These are phyloP conservation scores for Saksenaea oblongispora DNA, from an alignment of 371 early-diverging fungal species.

Conservation along the genomic window DNA sequence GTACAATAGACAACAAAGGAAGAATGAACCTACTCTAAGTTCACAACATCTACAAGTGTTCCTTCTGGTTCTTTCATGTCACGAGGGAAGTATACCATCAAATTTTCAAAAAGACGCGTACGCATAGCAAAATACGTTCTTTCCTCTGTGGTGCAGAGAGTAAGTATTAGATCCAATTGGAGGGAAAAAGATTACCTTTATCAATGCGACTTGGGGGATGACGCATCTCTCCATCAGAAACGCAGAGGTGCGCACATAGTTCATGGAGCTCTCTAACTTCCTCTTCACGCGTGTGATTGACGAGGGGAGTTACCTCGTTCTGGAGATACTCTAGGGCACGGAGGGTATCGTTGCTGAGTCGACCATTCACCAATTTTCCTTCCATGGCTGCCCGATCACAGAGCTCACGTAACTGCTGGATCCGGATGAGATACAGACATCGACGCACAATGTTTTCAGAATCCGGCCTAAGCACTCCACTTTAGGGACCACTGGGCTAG, in stretches of 20 bases:
- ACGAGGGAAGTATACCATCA: conserved; percentile 78
- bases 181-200: neutral
- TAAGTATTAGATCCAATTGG: neutral
- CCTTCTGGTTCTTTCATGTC: conserved; percentile 80
- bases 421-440: conserved; percentile 64
- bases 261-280: conserved; percentile 70
- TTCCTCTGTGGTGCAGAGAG: neutral
- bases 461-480: conserved; percentile 60
- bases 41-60: conserved; percentile 73
- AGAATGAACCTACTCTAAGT: conserved; percentile 26
- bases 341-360: conserved; percentile 29
- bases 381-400: conserved; percentile 30
- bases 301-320: conserved; percentile 60
- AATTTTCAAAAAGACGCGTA: conserved; percentile 66
- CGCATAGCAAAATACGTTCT: conserved; percentile 43
- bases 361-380: neutral
- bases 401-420: conserved; percentile 70
- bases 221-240: conserved; percentile 8
- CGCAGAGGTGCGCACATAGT: conserved; percentile 61
- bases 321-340: conserved; percentile 73
- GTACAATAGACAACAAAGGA: neutral
- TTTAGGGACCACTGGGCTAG: too few species aligned
- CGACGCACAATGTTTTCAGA: conserved; percentile 60
- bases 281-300: conserved; percentile 63
- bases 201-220: neutral